phyloP scores from a whole-genome alignment of 1,139 yeast species.

The Kluyveromyces sp. region DNA sequence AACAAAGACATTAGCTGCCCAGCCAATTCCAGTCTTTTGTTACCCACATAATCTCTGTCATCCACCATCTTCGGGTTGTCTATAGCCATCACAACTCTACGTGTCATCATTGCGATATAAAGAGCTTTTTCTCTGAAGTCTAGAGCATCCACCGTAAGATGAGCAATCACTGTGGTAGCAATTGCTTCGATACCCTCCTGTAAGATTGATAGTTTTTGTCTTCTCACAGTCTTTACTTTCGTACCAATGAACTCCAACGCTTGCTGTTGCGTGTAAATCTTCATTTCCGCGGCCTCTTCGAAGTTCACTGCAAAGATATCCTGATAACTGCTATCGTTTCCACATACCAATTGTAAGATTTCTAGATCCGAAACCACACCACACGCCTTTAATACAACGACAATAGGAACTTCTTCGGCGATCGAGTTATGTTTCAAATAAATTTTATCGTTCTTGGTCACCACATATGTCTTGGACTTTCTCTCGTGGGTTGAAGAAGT shows the following conservation, averaged over 20 bases:
- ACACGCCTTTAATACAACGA: constrained; percentile 86
- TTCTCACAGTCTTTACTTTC: constrained; percentile 85
- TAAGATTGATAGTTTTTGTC: constrained; percentile 71
- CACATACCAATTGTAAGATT: constrained; percentile 89
- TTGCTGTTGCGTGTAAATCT: constrained; percentile 86
- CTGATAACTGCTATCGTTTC: constrained; percentile 79
- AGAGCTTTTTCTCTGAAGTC: constrained; percentile 92
- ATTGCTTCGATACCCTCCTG: constrained; percentile 98
- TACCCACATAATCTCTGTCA: constrained; percentile 97
- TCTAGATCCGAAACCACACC: constrained; percentile 91
- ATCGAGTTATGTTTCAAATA: constrained; percentile 92
- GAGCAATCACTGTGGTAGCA: constrained; percentile 95
- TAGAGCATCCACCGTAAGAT: constrained; percentile 74
- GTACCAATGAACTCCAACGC: constrained; percentile 88
- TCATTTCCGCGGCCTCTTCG: constrained; percentile 86
- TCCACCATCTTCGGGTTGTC: constrained; percentile 92
- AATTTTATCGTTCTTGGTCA: constrained; percentile 83
- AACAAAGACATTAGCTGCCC: constrained; percentile 93
- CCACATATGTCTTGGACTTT: constrained; percentile 92
- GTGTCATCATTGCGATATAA: constrained; percentile 92
- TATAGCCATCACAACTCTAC: constrained; percentile 94
- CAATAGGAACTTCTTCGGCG: constrained; percentile 93
- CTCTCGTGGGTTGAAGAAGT: constrained; percentile 97
- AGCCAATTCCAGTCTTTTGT: constrained; percentile 92
- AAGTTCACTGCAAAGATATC: constrained; percentile 87